Evolutionary conservation across 139 green algal genomes (phyloP).

Genomic region (Chlorella ohadii): DNA sequence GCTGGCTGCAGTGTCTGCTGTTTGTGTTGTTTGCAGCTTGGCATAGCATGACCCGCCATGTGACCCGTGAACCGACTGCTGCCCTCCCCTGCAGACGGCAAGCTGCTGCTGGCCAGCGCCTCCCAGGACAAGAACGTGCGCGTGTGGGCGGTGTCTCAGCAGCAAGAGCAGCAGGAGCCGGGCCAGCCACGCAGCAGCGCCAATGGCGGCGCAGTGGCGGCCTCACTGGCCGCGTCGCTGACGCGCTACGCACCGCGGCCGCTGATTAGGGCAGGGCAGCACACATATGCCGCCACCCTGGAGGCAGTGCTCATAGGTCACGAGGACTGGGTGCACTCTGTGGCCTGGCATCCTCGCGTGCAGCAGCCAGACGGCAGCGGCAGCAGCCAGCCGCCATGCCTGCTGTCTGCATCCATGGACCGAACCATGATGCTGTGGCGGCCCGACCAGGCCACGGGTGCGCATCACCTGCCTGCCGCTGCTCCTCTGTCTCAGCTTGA

Average conservation of each 20-base stretch:
- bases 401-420: conserved; percentile 96
- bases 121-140: conserved; percentile 87
- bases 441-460: conserved; percentile 63
- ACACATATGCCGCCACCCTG: conserved; percentile 57
- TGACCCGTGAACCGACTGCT: not conserved
- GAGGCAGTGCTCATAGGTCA: conserved; percentile 92
- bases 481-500: no score
- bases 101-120: conserved; percentile 88
- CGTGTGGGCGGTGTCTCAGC: conserved; percentile 65
- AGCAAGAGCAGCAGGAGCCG: not conserved
- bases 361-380: not conserved
- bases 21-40: no score
- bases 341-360: conserved; percentile 73
- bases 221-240: conserved; percentile 40
- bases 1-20: no score
- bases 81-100: conserved; percentile 16
- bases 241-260: conserved; percentile 68
- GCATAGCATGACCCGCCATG: no score
- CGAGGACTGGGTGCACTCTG: conserved; percentile 95
- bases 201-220: not conserved
- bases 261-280: conserved; percentile 18
- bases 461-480: not conserved
- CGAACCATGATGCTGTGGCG: conserved; percentile 95
- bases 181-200: not conserved
- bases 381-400: conserved; percentile 34